Conservation (phyloP, 331 rosid genomes). For the Prunus yedoensis region DNA sequence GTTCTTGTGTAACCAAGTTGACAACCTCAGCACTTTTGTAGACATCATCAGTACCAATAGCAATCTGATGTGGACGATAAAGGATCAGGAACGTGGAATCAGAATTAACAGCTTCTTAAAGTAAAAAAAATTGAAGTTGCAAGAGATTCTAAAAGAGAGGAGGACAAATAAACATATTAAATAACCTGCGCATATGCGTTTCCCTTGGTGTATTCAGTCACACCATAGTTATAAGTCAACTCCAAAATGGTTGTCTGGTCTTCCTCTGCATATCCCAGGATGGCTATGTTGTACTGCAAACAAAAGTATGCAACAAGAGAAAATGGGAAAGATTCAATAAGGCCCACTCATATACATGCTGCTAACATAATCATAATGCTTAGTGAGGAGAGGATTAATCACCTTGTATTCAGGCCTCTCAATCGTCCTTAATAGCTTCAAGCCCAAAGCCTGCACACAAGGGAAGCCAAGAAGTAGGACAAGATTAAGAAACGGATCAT, state of each 20-base stretch:
- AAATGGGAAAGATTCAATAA: constrained; percentile 10
- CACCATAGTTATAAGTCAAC: constrained; percentile 84
- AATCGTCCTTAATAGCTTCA: constrained; percentile 64
- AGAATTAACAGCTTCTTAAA: background rate
- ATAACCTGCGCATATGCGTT: constrained; percentile 86
- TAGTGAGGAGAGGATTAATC: background rate
- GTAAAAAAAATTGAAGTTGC: background rate
- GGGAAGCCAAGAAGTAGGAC: constrained; percentile 19
- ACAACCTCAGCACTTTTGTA: constrained; percentile 84
- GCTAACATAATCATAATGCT: background rate
- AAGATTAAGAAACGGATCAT: background rate
- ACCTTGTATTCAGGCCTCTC: constrained; percentile 92
- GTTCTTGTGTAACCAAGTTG: constrained; percentile 61
- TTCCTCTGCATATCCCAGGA: constrained; percentile 82
- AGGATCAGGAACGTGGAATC: background rate
- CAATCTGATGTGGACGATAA: constrained; percentile 46
- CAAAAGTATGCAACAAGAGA: constrained; percentile 18
- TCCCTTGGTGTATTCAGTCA: constrained; percentile 82
- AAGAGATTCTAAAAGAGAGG: background rate
- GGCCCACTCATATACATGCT: background rate
- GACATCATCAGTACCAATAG: constrained; percentile 86
- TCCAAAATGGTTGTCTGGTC: constrained; percentile 74
- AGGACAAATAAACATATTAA: constrained; percentile 1
- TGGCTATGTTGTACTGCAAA: constrained; percentile 67
- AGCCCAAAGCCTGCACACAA: constrained; percentile 70